Conservation (phyloP, 2,329 filamentous ascomycete genomes). For the Phialemoniopsis sp. region DNA sequence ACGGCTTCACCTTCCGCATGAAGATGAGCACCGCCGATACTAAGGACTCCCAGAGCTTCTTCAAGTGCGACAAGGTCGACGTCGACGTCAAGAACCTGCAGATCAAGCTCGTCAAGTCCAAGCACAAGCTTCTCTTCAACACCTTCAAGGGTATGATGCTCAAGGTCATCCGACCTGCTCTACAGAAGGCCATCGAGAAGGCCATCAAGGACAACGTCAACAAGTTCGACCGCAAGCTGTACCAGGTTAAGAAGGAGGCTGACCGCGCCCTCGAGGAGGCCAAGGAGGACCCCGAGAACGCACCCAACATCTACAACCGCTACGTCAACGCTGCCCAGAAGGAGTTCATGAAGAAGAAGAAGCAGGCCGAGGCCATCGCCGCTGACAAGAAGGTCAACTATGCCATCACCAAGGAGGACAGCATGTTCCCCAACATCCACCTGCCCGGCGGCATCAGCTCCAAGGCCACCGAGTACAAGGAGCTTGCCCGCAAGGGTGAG, state of each 20-base stretch:
- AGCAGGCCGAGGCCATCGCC: conserved; percentile 62
- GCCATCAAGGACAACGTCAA: conserved; percentile 80
- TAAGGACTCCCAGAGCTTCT: conserved; percentile 75
- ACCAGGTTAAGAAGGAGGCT: conserved; percentile 77
- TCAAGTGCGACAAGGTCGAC: conserved; percentile 88
- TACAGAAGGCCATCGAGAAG: conserved; percentile 87
- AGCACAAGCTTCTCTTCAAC: conserved; percentile 85
- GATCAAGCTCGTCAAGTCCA: conserved; percentile 91
- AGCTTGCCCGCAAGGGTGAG: conserved; percentile 82
- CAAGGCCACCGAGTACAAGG: conserved; percentile 92
- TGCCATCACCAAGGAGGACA: conserved; percentile 82
- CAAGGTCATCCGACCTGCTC: conserved; percentile 74
- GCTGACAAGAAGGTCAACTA: conserved; percentile 74
- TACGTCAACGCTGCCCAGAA: conserved; percentile 75
- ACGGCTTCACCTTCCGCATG: conserved; percentile 88
- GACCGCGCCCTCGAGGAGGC: conserved; percentile 65
- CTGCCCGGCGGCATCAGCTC: conserved; percentile 84
- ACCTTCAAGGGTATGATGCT: conserved; percentile 85
- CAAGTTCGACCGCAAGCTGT: conserved; percentile 69
- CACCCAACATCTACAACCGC: conserved; percentile 80
- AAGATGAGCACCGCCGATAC: conserved; percentile 78
- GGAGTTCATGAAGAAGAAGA: conserved; percentile 68
- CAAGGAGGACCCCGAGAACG: conserved; percentile 65
- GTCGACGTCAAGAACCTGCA: conserved; percentile 78
- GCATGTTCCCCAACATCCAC: conserved; percentile 80